A percentile compares a stretch with the other conserved stretches of the same genome.
phyloP scores from a whole-genome alignment of 352 stramenopile species.

The Plasmopara muralis region DNA sequence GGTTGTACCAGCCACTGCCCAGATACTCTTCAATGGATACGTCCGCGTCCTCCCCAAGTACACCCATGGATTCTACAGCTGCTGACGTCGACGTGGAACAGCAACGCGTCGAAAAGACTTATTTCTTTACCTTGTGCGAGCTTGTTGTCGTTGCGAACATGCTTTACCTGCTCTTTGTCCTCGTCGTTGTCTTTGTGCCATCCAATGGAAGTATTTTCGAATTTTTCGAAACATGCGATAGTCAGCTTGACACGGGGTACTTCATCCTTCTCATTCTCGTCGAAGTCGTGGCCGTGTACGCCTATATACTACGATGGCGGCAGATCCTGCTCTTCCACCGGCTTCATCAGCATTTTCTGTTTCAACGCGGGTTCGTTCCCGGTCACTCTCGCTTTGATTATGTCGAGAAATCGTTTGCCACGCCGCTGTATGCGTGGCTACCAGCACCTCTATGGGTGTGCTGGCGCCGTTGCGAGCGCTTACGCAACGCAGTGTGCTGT shows the following conservation, averaged over 20 bases:
- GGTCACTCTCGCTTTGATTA: constrained; percentile 61
- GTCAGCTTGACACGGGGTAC: constrained; percentile 20
- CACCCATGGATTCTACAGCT: constrained; percentile 14
- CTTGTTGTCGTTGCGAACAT: constrained; percentile 74
- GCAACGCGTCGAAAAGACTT: constrained; percentile 56
- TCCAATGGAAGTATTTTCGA: constrained; percentile 29
- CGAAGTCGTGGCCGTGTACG: constrained; percentile 40
- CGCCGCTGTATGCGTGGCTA: constrained; percentile 37
- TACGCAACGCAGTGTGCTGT: constrained; percentile 5
- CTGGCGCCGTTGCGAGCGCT: constrained; percentile 14
- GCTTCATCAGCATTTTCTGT: constrained; percentile 73
- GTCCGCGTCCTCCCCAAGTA: constrained; percentile 19
- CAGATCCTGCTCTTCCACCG: constrained; percentile 78
- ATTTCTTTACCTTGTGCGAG: constrained; percentile 68
- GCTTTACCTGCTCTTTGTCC: constrained; percentile 51
- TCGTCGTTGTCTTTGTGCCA: constrained; percentile 43
- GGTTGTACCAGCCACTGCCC: constrained; percentile 36
- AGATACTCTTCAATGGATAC: constrained; percentile 17
- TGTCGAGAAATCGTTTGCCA: constrained; percentile 42
- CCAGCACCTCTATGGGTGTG: constrained; percentile 23
- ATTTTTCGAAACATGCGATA: constrained; percentile 26
- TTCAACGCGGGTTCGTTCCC: constrained; percentile 53
- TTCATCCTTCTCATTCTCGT: constrained; percentile 41
- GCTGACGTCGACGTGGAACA: constrained; percentile 37
- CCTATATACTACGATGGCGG: constrained; percentile 63